These are phyloP conservation scores for Poronia punctata DNA, from an alignment of 495 filamentous ascomycete species.

Conservation along the genomic window DNA sequence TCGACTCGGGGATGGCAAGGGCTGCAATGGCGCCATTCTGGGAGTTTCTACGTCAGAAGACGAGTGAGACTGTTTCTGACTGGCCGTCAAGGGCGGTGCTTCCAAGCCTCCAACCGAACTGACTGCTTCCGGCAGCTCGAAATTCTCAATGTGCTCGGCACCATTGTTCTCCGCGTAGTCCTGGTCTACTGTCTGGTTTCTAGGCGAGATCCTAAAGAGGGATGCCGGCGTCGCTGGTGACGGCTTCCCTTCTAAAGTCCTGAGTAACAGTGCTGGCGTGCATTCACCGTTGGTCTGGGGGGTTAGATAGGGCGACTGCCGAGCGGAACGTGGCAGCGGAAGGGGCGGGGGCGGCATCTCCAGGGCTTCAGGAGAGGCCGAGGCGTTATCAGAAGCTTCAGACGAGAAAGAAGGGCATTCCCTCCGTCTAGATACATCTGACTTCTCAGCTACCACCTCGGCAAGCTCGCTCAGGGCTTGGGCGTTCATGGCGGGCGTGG, in stretches of 20 bases:
- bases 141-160: conserved; percentile 60
- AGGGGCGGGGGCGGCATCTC: conserved; percentile 55
- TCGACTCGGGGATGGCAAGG: conserved; percentile 38
- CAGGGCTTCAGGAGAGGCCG: conserved; percentile 48
- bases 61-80: conserved; percentile 25
- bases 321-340: conserved; percentile 40
- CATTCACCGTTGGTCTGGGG: conserved; percentile 27
- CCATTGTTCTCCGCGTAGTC: conserved; percentile 31
- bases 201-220: conserved; percentile 61
- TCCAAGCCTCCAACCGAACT: conserved; percentile 29
- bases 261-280: conserved; percentile 11
- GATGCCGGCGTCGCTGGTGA: conserved; percentile 76
- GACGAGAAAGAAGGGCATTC: conserved; percentile 29
- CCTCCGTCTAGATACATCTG: conserved; percentile 21
- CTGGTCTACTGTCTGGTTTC: conserved; percentile 24
- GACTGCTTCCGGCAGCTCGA: conserved; percentile 59
- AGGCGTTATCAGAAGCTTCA: conserved; percentile 45
- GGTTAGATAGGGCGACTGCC: conserved; percentile 43
- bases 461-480: conserved; percentile 49
- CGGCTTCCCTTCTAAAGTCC: conserved; percentile 26
- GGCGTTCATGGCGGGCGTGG: conserved; percentile 49
- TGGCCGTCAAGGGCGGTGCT: conserved; percentile 41
- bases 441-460: conserved; percentile 23
- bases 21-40: conserved; percentile 32
- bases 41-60: conserved; percentile 24